Conservation (phyloP, 192 early-diverging fungal genomes). For the Dissophora globulifera region DNA sequence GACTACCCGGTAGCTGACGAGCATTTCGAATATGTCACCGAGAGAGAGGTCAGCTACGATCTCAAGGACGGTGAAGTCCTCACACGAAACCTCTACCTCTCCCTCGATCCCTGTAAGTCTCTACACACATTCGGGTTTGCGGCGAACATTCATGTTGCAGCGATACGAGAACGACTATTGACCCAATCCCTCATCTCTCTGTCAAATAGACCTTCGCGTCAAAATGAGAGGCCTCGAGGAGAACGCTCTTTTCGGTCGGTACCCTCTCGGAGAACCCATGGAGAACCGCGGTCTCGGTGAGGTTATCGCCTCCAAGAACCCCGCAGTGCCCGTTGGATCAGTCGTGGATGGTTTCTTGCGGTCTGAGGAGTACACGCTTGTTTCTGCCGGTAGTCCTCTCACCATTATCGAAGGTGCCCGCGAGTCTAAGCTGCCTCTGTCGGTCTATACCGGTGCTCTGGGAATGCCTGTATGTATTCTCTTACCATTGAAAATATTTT, state of each 20-base stretch:
- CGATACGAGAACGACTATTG: no score
- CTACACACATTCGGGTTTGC: no score
- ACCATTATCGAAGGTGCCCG: conserved; percentile 53
- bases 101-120: conserved; percentile 81
- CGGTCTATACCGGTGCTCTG: conserved; percentile 70
- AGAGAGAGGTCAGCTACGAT: background rate
- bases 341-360: conserved; percentile 61
- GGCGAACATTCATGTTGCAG: no score
- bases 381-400: conserved; percentile 42
- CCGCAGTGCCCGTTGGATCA: conserved; percentile 69
- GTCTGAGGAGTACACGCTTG: conserved; percentile 66
- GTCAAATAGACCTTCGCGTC: background rate
- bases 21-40: conserved; percentile 56
- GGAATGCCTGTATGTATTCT: conserved; percentile 83
- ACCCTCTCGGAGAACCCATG: conserved; percentile 69
- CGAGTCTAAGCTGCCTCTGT: conserved; percentile 60
- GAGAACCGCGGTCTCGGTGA: conserved; percentile 72
- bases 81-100: conserved; percentile 72
- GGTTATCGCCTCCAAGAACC: conserved; percentile 63
- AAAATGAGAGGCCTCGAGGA: conserved; percentile 26
- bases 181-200: no score
- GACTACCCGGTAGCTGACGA: conserved; percentile 53
- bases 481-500: no score
- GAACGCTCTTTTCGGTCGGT: conserved; percentile 60
- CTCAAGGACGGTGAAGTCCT: conserved; percentile 61